phyloP scores from a whole-genome alignment of 2,329 filamentous ascomycete genomes.

The Exophiala oligosperma region DNA sequence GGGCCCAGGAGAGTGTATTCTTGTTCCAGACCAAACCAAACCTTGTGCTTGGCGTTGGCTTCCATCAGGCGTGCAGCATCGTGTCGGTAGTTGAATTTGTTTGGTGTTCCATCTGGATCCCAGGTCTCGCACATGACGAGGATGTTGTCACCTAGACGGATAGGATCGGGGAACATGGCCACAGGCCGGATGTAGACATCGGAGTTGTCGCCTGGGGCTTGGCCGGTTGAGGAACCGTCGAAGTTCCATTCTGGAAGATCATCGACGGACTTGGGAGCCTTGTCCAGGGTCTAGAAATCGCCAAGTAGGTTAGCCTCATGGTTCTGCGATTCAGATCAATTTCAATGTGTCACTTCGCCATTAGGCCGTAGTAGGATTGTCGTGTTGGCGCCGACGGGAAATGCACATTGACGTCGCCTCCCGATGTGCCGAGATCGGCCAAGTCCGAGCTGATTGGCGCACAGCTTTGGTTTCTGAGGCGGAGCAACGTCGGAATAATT shows the following conservation, averaged over 20 bases:
- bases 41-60: conserved; percentile 74
- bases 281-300: conserved; percentile 59
- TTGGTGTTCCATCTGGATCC: conserved; percentile 90
- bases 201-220: conserved; percentile 92
- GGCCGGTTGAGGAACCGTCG: conserved; percentile 85
- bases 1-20: conserved; percentile 93
- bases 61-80: conserved; percentile 90
- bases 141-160: conserved; percentile 87
- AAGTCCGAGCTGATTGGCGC: conserved; percentile 11
- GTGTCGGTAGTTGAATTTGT: conserved; percentile 98
- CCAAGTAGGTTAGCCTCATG: conserved; percentile 16
- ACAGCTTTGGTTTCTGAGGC: conserved; percentile 1
- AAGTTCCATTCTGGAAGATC: conserved; percentile 80
- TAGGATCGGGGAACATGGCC: conserved; percentile 87
- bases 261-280: conserved; percentile 57
- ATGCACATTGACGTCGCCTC: conserved; percentile 10
- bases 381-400: conserved; percentile 4
- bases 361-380: conserved; percentile 9
- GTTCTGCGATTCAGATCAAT: conserved; percentile 17
- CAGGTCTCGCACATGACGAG: conserved; percentile 93
- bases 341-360: conserved; percentile 24
- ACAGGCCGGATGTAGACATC: conserved; percentile 94
- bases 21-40: conserved; percentile 98
- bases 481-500: conserved; percentile 8
- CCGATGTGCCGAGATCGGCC: conserved; percentile 19